Percentiles rank a stretch among this genome's conserved stretches.
phyloP scores from a whole-genome alignment of 139 green algal genomes.

The Dunaliella sp. region DNA sequence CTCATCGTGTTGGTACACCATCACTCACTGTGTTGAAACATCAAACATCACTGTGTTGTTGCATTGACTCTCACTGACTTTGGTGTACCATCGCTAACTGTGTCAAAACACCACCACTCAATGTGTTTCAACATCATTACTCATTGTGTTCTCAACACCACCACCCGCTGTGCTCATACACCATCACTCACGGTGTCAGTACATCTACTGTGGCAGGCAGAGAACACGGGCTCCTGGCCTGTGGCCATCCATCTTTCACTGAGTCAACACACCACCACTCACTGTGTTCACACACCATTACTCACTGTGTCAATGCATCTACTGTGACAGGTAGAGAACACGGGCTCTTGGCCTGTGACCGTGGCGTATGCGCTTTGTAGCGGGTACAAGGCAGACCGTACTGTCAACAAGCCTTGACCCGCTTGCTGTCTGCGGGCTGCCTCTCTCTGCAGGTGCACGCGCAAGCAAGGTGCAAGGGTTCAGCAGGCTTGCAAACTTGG shows the following conservation, averaged over 20 bases:
- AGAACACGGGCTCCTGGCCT: not conserved
- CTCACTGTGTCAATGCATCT: slow-evolving; percentile 14
- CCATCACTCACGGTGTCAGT: slow-evolving; percentile 1
- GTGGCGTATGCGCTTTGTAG: not conserved
- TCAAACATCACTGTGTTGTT: not conserved
- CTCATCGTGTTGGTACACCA: not conserved
- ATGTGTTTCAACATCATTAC: not conserved
- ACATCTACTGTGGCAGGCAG: slow-evolving; percentile 2
- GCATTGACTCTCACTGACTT: not conserved
- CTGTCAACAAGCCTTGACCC: not conserved
- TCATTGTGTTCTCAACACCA: not conserved
- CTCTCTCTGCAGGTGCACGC: not conserved
- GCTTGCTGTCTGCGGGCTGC: not conserved
- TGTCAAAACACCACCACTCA: not conserved
- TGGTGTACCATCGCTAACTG: not conserved
- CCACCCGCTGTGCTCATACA: not conserved
- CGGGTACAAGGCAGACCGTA: not conserved
- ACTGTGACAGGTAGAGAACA: not conserved
- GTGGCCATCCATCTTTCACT: not conserved
- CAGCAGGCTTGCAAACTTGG: no score
- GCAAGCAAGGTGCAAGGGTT: no score
- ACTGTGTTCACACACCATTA: not conserved
- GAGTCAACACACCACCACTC: not conserved
- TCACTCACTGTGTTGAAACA: not conserved
- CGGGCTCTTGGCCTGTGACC: not conserved